phyloP scores from a whole-genome alignment of 257 asterid species.

The Lantana camara region DNA sequence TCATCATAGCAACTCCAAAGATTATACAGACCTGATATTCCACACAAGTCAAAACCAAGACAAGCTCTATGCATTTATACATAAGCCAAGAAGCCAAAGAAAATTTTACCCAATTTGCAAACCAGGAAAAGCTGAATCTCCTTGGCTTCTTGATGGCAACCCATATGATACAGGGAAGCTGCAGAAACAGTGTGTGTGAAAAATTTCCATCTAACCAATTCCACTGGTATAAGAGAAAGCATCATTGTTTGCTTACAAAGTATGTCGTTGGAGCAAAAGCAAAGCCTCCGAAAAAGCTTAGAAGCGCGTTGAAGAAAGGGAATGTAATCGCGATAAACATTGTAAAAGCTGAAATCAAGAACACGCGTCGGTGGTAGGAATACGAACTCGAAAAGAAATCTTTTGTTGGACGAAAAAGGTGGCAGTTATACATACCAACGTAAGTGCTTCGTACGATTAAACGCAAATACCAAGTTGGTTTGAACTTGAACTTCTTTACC shows the following conservation, averaged over 20 bases:
- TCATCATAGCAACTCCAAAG: conserved; percentile 43
- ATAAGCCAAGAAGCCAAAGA: neutral
- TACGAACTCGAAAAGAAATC: no score
- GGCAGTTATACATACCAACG: conserved; percentile 43
- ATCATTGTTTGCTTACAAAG: conserved; percentile 45
- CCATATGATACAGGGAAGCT: conserved; percentile 53
- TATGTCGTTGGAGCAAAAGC: conserved; percentile 51
- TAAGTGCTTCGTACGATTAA: conserved; percentile 39
- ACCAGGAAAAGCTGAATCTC: conserved; percentile 41
- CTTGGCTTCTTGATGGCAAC: conserved; percentile 41
- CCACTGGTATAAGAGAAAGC: no score
- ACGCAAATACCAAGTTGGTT: conserved; percentile 39
- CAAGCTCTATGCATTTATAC: neutral
- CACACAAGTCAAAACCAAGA: neutral
- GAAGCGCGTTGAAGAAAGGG: conserved; percentile 56
- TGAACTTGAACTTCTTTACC: conserved; percentile 40
- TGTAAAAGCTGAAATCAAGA: conserved; percentile 40
- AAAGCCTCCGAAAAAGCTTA: conserved; percentile 48
- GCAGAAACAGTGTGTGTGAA: conserved; percentile 7
- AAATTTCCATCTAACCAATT: neutral
- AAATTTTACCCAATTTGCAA: conserved; percentile 46
- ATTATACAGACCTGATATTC: conserved; percentile 48
- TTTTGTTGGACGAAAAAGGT: neutral
- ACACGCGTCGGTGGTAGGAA: neutral
- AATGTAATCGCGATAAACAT: conserved; percentile 46